These are phyloP conservation scores for Astragalus membranaceus DNA, from an alignment of 306 rosid genomes.

Conservation along the genomic window DNA sequence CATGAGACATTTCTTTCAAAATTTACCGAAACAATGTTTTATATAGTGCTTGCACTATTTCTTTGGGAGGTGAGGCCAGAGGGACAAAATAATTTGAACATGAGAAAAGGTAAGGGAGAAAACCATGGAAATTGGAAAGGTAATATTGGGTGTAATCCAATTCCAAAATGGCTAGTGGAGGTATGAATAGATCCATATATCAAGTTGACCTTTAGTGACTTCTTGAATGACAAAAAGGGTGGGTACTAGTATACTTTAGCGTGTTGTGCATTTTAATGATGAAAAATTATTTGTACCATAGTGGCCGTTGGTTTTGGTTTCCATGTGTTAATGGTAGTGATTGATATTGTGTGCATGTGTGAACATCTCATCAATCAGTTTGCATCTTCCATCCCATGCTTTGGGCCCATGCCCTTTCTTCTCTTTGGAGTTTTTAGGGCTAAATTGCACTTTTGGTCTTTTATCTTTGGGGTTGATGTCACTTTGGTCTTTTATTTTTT, in stretches of 20 bases:
- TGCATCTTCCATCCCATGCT: conserved; percentile 33
- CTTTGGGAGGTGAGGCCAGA: not conserved
- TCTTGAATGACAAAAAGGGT: conserved; percentile 47
- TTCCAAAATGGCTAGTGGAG: conserved; percentile 22
- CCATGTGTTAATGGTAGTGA: conserved; percentile 55
- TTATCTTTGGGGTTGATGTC: too few relatives aligned
- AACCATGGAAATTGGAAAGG: not conserved
- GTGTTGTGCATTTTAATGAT: conserved; percentile 49
- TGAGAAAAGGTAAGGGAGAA: conserved; percentile 29
- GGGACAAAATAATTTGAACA: conserved; percentile 43
- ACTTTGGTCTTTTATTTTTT: too few relatives aligned
- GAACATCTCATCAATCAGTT: conserved; percentile 1
- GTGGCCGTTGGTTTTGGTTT: conserved; percentile 52
- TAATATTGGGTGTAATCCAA: conserved; percentile 11
- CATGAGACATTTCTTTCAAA: too few relatives aligned
- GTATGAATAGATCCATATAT: conserved; percentile 11
- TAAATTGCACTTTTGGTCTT: too few relatives aligned
- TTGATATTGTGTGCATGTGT: conserved; percentile 28
- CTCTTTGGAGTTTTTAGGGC: too few relatives aligned
- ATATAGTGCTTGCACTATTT: not conserved
- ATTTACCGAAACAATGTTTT: too few relatives aligned
- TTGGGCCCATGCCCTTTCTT: conserved; percentile 37
- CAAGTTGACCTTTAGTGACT: conserved; percentile 52
- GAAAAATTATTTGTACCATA: conserved; percentile 46
- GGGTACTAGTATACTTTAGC: conserved; percentile 9